Evolutionary conservation across 352 stramenopile species (phyloP).

Genomic region (Bremia lactucae): DNA sequence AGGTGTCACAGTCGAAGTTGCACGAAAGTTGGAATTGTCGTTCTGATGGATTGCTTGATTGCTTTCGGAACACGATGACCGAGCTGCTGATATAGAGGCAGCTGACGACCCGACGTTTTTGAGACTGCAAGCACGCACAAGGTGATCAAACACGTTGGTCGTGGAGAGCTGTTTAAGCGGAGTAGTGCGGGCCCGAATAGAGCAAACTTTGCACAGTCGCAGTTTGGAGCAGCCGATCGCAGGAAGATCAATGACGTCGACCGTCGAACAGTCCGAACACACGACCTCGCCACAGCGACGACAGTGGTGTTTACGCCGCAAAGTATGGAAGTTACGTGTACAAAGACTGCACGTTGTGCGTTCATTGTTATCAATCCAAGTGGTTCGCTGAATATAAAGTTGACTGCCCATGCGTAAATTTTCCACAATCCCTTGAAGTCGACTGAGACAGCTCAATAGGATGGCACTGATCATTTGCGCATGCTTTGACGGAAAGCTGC

Average conservation of each 20-base stretch:
- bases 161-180: slow-evolving; percentile 46
- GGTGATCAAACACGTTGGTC: slow-evolving; percentile 54
- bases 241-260: slow-evolving; percentile 57
- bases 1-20: slow-evolving; percentile 10
- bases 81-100: slow-evolving; percentile 24
- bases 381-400: slow-evolving; percentile 60
- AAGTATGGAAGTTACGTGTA: slow-evolving; percentile 65
- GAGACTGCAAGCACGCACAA: slow-evolving; percentile 42
- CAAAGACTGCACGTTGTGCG: slow-evolving; percentile 60
- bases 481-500: slow-evolving; percentile 65
- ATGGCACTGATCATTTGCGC: slow-evolving; percentile 42
- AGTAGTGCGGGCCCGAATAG: slow-evolving; percentile 58
- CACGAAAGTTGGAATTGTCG: slow-evolving; percentile 19
- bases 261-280: slow-evolving; percentile 68
- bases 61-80: slow-evolving; percentile 41
- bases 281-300: slow-evolving; percentile 73
- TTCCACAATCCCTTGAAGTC: slow-evolving; percentile 55
- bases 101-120: slow-evolving; percentile 33
- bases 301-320: slow-evolving; percentile 74
- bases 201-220: slow-evolving; percentile 74
- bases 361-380: slow-evolving; percentile 69
- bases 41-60: slow-evolving; percentile 16
- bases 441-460: slow-evolving; percentile 39
- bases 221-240: slow-evolving; percentile 74
- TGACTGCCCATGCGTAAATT: slow-evolving; percentile 66